Evolutionary conservation across 176 grass and related monocot genomes (phyloP).

Genomic region (Aegilops sharonensis): DNA sequence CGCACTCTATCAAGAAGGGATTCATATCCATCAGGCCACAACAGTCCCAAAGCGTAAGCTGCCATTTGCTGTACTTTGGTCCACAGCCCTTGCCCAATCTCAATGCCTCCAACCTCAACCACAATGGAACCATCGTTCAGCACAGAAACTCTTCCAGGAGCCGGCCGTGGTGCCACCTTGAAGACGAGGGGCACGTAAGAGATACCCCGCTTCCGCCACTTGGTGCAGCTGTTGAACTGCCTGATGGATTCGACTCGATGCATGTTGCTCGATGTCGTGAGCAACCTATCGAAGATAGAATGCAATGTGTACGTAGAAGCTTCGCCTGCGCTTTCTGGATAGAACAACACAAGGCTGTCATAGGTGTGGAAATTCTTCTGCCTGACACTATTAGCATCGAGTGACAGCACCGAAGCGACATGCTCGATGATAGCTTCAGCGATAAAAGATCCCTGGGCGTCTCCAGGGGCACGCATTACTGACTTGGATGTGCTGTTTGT

Average conservation of each 20-base stretch:
- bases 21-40: constrained; percentile 50
- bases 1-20: constrained; percentile 59
- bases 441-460: constrained; percentile 66
- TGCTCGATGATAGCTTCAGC: constrained; percentile 80
- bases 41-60: constrained; percentile 35
- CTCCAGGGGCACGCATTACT: constrained; percentile 71
- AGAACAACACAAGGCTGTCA: constrained; percentile 49
- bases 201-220: constrained; percentile 71
- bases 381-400: constrained; percentile 44
- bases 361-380: constrained; percentile 67
- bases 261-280: constrained; percentile 39
- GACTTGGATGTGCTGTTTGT: constrained; percentile 75
- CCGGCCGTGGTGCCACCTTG: constrained; percentile 12
- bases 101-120: constrained; percentile 74
- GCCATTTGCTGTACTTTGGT: constrained; percentile 80
- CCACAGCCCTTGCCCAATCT: constrained; percentile 83
- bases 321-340: constrained; percentile 36
- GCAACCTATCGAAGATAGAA: constrained; percentile 52
- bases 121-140: constrained; percentile 65
- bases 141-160: constrained; percentile 66
- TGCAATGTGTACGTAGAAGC: constrained; percentile 62
- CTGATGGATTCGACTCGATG: constrained; percentile 29
- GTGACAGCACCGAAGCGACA: constrained; percentile 49
- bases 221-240: constrained; percentile 50
- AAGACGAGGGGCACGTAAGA: constrained; percentile 50